A percentile compares a stretch with the other conserved stretches of the same genome.
Conservation (phyloP, 108 stramenopile species). For the Skeletonema grethae region DNA sequence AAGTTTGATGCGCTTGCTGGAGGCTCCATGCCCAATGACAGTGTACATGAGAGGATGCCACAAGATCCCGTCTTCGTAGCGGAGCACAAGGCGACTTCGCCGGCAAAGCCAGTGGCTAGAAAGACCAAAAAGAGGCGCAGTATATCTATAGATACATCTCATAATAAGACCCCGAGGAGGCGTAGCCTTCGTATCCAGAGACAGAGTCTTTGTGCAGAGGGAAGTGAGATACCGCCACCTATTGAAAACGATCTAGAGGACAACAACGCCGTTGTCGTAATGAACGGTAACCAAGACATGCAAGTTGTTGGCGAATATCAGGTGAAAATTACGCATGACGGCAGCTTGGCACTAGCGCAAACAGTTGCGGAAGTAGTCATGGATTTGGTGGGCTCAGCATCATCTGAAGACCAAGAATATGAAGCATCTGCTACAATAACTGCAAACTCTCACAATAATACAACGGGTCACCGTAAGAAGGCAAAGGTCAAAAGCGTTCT, state of each 20-base stretch:
- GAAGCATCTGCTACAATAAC: neutral
- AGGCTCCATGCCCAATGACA: neutral
- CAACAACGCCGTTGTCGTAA: neutral
- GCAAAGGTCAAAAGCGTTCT: neutral
- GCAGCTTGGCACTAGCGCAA: neutral
- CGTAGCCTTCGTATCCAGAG: constrained; percentile 1
- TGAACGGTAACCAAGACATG: too few relatives aligned
- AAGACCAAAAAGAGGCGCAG: neutral
- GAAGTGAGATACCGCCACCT: neutral
- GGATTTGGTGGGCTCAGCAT: neutral
- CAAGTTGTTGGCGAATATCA: neutral
- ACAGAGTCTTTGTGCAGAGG: neutral
- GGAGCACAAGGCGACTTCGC: neutral
- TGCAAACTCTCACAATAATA: neutral
- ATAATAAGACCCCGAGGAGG: neutral
- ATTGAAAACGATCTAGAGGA: neutral
- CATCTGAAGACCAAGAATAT: neutral
- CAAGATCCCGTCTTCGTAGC: neutral
- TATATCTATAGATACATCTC: neutral
- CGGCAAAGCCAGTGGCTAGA: neutral
- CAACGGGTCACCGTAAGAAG: neutral
- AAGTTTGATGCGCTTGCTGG: neutral
- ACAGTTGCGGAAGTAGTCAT: neutral
- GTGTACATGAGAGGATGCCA: neutral
- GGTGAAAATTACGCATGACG: neutral